Percentiles rank a stretch among this genome's conserved stretches.
These are phyloP conservation scores for Mycosarcoma mackinlayi DNA, from an alignment of 1,284 basidiomycete species.

Conservation along the genomic window DNA sequence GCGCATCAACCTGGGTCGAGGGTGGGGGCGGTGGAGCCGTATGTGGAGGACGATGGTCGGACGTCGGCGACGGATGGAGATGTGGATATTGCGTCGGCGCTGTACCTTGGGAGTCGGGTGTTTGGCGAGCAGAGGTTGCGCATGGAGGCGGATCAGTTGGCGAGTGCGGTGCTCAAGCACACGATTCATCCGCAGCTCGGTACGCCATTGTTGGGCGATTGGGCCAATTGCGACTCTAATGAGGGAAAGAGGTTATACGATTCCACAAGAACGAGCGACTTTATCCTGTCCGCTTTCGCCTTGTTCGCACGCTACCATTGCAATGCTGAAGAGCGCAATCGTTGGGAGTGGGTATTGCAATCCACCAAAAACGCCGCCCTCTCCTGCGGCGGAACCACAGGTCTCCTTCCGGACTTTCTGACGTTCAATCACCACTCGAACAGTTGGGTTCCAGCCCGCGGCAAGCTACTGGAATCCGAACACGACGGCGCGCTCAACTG, in stretches of 20 bases:
- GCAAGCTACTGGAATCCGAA: conserved; percentile 55
- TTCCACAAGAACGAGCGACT: conserved; percentile 54
- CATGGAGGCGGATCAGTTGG: conserved; percentile 42
- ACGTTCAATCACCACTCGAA: conserved; percentile 13
- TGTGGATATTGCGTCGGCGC: conserved; percentile 60
- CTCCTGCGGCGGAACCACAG: conserved; percentile 15
- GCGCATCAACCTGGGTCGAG: conserved; percentile 12
- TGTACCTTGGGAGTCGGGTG: conserved; percentile 40
- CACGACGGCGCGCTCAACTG: conserved; percentile 59
- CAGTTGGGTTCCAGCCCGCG: conserved; percentile 44
- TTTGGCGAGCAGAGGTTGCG: conserved; percentile 50
- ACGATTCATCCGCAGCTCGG: conserved; percentile 51
- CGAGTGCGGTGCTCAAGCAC: conserved; percentile 33
- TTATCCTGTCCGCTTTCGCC: conserved; percentile 56
- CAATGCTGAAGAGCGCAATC: conserved; percentile 22
- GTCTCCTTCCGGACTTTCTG: conserved; percentile 60
- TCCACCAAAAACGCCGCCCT: conserved; percentile 43
- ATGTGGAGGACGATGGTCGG: conserved; percentile 52
- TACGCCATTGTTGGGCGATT: conserved; percentile 61
- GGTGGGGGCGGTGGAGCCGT: conserved; percentile 20
- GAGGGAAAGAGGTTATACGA: conserved; percentile 50
- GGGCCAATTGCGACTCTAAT: conserved; percentile 48
- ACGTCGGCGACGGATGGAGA: conserved; percentile 63
- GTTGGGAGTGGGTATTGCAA: conserved; percentile 56
- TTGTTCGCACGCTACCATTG: conserved; percentile 50